phyloP scores from a whole-genome alignment of 2,329 filamentous ascomycete genomes.

The Penicillium psychrosexuale region DNA sequence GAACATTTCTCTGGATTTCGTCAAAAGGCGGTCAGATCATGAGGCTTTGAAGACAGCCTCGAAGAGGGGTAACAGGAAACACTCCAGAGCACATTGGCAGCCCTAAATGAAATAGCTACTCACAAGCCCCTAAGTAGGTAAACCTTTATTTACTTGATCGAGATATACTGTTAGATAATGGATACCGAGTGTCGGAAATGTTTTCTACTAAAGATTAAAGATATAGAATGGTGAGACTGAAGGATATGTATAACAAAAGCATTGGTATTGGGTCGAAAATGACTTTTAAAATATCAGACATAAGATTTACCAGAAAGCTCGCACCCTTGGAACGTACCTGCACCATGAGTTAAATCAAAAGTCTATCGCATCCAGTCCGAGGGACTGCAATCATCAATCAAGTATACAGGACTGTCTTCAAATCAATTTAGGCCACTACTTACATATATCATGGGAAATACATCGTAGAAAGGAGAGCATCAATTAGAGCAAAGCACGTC shows the following conservation, averaged over 20 bases:
- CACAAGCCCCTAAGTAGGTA: neutral
- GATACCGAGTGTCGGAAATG: neutral
- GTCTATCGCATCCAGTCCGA: neutral
- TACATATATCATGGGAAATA: neutral
- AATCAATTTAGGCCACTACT: neutral
- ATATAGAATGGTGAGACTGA: neutral
- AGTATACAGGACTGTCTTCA: neutral
- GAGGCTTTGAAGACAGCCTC: neutral
- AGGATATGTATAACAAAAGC: too few species aligned
- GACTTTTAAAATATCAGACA: too few species aligned
- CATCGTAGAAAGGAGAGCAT: neutral
- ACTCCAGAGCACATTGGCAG: neutral
- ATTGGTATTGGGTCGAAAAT: too few species aligned
- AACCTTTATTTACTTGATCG: too few species aligned
- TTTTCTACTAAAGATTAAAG: neutral
- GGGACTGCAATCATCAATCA: too few species aligned
- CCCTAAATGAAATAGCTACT: neutral
- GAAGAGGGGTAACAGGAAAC: neutral
- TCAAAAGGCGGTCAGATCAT: neutral
- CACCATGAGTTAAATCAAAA: neutral
- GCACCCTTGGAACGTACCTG: neutral
- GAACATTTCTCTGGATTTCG: neutral
- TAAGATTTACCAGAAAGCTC: too few species aligned
- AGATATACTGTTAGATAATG: neutral
- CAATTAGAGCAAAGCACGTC: conserved; percentile 3